Base-by-base conservation (phyloP, 140 eudicot genomes). In the Anethum foeniculum region DNA sequence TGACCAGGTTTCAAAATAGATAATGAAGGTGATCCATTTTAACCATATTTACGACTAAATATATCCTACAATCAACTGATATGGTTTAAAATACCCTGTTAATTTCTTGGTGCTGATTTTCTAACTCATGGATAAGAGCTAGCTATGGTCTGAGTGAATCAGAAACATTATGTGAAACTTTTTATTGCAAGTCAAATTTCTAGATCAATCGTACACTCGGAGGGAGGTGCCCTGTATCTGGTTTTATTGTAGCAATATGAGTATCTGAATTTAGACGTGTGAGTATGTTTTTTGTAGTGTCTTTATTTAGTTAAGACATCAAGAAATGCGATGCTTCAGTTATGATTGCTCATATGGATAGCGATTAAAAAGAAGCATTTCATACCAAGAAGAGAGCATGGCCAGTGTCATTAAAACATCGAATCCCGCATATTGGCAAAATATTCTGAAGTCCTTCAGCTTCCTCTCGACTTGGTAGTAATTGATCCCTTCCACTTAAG, bases 321-420 rank as follows among this genome's bases (percentile, higher is more conserved):
- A 77, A 34, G n/a, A 78, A 36, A 54, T 38, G 27, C 56, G 39
- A 52, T 38, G 69, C 14, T 11, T 36, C 46, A 47, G 46, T 15
- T 23, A 11, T 4, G 32, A 62, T 12, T 78, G 3, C 81, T n/a
- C 25, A 38, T 36, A 34, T 18, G 41, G 74, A 78, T 75, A n/a
- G 62, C n/a, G 60, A 25, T 41, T 41, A 65, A 65, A 64, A 49
- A 77, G 54, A 79, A 80, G 21, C 78, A 10, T 73, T 7, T 44
- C 58, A 48, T 89, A 93, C 97, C 96, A 93, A 80, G 81, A 93
- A 88, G 80, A 91, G 84, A 71, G 85, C 85, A 88, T 93, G 93
- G 25, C 91, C 89, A 21, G 81, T 86, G 79, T 85, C 83, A 52
- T 73, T 81, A 82, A 86, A 89, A 64, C 30, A 44, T 25, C 96